Conservation (phyloP, 257 asterid species). For the Nicotiana noctiflora region DNA sequence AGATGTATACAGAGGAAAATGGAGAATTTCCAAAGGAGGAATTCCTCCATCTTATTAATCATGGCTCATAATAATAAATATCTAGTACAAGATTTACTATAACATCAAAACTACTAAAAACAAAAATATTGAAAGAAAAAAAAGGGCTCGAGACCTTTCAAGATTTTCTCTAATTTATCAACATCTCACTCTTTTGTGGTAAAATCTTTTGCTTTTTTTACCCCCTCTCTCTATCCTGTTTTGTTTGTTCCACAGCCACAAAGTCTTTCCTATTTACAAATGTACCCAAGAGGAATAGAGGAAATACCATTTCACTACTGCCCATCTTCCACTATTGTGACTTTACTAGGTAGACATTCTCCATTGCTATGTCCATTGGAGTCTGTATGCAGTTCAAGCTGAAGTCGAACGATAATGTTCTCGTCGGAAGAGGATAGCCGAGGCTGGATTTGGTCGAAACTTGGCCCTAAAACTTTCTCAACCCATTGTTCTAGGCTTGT, state of each 20-base stretch:
- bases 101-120: conserved; percentile 28
- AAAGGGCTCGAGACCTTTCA: conserved; percentile 21
- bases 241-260: conserved; percentile 11
- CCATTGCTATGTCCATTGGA: conserved; percentile 28
- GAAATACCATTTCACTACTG: background rate
- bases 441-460: conserved; percentile 42
- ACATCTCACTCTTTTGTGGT: conserved; percentile 29
- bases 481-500: conserved; percentile 64
- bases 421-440: conserved; percentile 25
- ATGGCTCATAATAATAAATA: conserved; percentile 13
- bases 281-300: conserved; percentile 23
- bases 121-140: background rate
- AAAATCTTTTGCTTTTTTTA: conserved; percentile 22
- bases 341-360: conserved; percentile 64
- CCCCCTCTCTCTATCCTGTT: conserved; percentile 16
- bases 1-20: background rate
- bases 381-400: conserved; percentile 36
- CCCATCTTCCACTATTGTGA: conserved; percentile 32
- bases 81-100: conserved; percentile 31
- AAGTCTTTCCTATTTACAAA: conserved; percentile 48
- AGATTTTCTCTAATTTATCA: conserved; percentile 43
- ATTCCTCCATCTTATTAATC: conserved; percentile 32
- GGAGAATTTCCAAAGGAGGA: conserved; percentile 14
- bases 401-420: conserved; percentile 36
- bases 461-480: conserved; percentile 47